A percentile compares a stretch with the other conserved stretches of the same genome.
Conservation (phyloP, 495 filamentous ascomycete species). For the Glonium stellatum region DNA sequence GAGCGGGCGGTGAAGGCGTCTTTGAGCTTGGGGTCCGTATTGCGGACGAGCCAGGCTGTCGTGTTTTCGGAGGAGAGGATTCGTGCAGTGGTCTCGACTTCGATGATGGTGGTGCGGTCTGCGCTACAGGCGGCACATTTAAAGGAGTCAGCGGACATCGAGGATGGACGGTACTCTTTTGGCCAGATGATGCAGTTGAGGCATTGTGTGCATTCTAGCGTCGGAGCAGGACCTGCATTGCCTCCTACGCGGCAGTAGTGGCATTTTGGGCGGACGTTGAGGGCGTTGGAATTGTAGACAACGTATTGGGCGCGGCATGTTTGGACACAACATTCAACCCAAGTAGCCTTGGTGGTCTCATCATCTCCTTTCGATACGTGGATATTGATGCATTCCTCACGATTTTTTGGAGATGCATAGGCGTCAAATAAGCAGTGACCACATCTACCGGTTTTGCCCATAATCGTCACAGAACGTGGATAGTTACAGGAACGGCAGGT, state of each 20-base stretch:
- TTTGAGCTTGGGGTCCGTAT: constrained; percentile 29
- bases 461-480: constrained; percentile 44
- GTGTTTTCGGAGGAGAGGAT: constrained; percentile 35
- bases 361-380: constrained; percentile 32
- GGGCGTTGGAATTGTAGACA: constrained; percentile 36
- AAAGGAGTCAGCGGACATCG: constrained; percentile 29
- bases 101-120: constrained; percentile 31
- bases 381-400: constrained; percentile 8
- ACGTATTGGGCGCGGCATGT: constrained; percentile 44
- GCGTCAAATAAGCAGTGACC: constrained; percentile 33
- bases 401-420: constrained; percentile 10
- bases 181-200: constrained; percentile 42
- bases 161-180: constrained; percentile 31
- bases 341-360: constrained; percentile 26
- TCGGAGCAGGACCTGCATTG: constrained; percentile 22
- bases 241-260: constrained; percentile 38
- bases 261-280: constrained; percentile 42
- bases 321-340: constrained; percentile 40
- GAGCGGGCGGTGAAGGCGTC: constrained; percentile 37
- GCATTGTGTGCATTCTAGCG: constrained; percentile 39
- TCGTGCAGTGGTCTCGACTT: constrained; percentile 31
- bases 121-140: constrained; percentile 36
- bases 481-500: constrained; percentile 39
- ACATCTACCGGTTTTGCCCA: constrained; percentile 35
- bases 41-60: constrained; percentile 37